phyloP scores from a whole-genome alignment of 176 grass and related monocot species.

The Areca catechu region DNA sequence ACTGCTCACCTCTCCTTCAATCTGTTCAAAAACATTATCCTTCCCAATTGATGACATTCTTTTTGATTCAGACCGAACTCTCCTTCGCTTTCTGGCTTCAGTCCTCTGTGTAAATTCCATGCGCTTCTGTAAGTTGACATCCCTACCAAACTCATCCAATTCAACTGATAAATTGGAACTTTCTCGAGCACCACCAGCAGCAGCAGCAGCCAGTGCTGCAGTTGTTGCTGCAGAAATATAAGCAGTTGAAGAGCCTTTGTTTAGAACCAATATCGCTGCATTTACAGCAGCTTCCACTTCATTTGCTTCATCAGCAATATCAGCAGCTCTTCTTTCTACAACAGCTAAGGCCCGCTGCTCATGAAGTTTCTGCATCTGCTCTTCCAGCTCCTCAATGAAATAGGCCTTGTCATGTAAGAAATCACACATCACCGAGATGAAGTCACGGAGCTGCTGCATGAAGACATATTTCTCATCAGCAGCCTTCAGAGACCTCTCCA shows the following conservation, averaged over 20 bases:
- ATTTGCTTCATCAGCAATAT: conserved; percentile 60
- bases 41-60: conserved; percentile 38
- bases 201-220: conserved; percentile 56
- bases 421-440: conserved; percentile 84
- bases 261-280: conserved; percentile 68
- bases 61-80: conserved; percentile 48
- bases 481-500: conserved; percentile 53
- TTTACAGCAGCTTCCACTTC: conserved; percentile 67
- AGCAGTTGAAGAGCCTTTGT: conserved; percentile 50
- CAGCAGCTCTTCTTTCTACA: conserved; percentile 56
- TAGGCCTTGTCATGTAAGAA: conserved; percentile 92
- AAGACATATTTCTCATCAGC: conserved; percentile 81
- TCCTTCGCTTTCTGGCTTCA: conserved; percentile 54
- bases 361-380: conserved; percentile 77
- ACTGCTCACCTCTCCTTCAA: conserved; percentile 92
- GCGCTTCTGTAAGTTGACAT: conserved; percentile 63
- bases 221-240: conserved; percentile 56
- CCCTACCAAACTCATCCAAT: conserved; percentile 89
- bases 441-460: conserved; percentile 83
- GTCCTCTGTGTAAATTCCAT: conserved; percentile 64
- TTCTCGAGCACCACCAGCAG: conserved; percentile 58
- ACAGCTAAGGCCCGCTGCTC: conserved; percentile 54
- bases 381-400: conserved; percentile 87
- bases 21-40: conserved; percentile 24
- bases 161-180: conserved; percentile 54